These are phyloP conservation scores for Phylloporus arenicola DNA, from an alignment of 768 basidiomycete species.

Conservation along the genomic window DNA sequence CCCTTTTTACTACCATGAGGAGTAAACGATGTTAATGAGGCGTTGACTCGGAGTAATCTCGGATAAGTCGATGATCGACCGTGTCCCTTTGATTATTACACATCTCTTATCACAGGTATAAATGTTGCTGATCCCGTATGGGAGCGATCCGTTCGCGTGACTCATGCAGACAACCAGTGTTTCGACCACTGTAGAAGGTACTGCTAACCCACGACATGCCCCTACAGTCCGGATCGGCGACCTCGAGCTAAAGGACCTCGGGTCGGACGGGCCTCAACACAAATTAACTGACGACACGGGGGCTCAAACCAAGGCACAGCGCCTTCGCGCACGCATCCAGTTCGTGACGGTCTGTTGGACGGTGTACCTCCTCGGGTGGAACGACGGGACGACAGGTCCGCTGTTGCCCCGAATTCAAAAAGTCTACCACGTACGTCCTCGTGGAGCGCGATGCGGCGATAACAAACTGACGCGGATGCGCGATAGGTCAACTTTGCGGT, in stretches of 20 bases:
- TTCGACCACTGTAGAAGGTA: background rate
- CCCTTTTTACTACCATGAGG: no score
- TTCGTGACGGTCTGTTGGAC: conserved; percentile 32
- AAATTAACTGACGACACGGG: background rate
- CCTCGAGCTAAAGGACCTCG: conserved; percentile 8
- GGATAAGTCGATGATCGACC: background rate
- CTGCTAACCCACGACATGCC: conserved; percentile 8
- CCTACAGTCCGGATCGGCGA: background rate
- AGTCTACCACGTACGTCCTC: conserved; percentile 30
- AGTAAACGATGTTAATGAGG: no score
- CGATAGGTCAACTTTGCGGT: conserved; percentile 34
- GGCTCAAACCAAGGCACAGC: conserved; percentile 18
- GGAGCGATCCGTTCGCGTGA: background rate
- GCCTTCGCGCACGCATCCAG: conserved; percentile 25
- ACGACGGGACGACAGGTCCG: conserved; percentile 36
- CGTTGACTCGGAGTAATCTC: background rate
- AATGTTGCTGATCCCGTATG: background rate
- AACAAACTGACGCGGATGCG: background rate
- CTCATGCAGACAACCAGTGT: conserved; percentile 11
- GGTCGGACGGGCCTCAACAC: background rate
- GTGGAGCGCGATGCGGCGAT: background rate
- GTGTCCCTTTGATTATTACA: background rate
- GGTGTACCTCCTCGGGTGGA: conserved; percentile 35
- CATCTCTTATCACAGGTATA: background rate
- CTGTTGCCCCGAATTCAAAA: conserved; percentile 35